A percentile compares a stretch with the other conserved stretches of the same genome.
These are phyloP conservation scores for Cyberlindnera xishuangbannaensis DNA, from an alignment of 805 yeast species.

Conservation along the genomic window DNA sequence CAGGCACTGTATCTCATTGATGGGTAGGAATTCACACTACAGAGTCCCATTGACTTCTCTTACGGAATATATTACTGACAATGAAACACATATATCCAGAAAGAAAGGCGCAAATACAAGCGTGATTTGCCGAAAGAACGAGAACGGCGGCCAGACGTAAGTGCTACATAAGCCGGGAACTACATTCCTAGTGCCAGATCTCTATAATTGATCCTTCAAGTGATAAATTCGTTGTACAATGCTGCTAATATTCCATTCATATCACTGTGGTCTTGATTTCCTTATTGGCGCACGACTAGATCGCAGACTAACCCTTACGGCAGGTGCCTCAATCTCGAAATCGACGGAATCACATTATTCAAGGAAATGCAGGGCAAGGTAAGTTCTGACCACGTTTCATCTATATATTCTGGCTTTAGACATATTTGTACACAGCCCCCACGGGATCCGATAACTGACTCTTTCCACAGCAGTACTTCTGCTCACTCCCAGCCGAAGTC, in stretches of 20 bases:
- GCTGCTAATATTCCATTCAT: neutral
- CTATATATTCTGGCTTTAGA: too few relatives aligned
- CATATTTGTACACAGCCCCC: too few relatives aligned
- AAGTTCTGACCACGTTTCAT: too few relatives aligned
- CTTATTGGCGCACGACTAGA: neutral
- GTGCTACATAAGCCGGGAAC: too few relatives aligned
- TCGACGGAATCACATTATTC: slow-evolving; percentile 37
- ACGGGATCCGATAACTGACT: neutral
- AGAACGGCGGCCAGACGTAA: slow-evolving; percentile 36
- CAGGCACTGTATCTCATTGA: slow-evolving; percentile 19
- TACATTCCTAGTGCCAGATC: too few relatives aligned
- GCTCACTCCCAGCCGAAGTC: slow-evolving; percentile 43
- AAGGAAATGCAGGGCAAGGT: slow-evolving; percentile 41
- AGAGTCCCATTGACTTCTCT: neutral
- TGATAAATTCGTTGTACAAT: too few relatives aligned
- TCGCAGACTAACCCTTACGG: slow-evolving; percentile 17
- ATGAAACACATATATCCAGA: too few relatives aligned
- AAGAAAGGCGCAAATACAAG: slow-evolving; percentile 25
- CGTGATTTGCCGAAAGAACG: slow-evolving; percentile 41
- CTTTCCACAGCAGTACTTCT: slow-evolving; percentile 35
- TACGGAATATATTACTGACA: neutral
- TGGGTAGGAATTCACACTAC: slow-evolving; percentile 15
- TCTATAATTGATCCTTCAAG: too few relatives aligned
- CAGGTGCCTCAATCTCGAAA: slow-evolving; percentile 39
- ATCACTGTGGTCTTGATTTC: neutral